Conservation (phyloP, 1,284 basidiomycete genomes). For the Cryptococcus deneoformans region DNA sequence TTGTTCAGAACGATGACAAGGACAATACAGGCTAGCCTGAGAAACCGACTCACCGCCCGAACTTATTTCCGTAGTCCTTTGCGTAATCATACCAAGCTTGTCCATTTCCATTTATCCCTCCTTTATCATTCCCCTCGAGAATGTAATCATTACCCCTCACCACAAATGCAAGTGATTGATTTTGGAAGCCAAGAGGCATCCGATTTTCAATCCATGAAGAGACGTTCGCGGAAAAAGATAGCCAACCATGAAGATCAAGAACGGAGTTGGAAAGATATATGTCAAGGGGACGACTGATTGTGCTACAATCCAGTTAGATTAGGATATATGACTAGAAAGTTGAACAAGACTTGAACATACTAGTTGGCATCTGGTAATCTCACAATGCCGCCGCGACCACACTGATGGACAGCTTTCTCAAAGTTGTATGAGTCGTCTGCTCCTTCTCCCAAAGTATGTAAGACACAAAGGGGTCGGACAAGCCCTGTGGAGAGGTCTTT, state of each 20-base stretch:
- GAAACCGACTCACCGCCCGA: slow-evolving; percentile 54
- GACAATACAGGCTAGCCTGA: not conserved
- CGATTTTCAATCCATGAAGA: slow-evolving; percentile 62
- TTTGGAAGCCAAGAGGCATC: slow-evolving; percentile 57
- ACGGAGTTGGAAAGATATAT: slow-evolving; percentile 53
- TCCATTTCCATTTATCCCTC: slow-evolving; percentile 65
- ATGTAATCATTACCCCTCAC: slow-evolving; percentile 60
- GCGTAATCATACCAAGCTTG: slow-evolving; percentile 57
- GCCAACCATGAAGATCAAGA: slow-evolving; percentile 58
- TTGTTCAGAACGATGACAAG: not conserved
- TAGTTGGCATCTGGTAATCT: slow-evolving; percentile 29
- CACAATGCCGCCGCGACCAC: slow-evolving; percentile 57
- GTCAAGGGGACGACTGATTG: slow-evolving; percentile 10
- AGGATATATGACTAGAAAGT: not conserved
- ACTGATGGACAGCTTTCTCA: slow-evolving; percentile 55
- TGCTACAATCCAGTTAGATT: slow-evolving; percentile 7
- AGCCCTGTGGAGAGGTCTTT: slow-evolving; percentile 11
- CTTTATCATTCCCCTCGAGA: slow-evolving; percentile 59
- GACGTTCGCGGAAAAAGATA: slow-evolving; percentile 61
- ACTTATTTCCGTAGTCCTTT: slow-evolving; percentile 50
- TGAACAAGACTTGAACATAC: slow-evolving; percentile 13
- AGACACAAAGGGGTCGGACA: slow-evolving; percentile 39
- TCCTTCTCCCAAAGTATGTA: slow-evolving; percentile 51
- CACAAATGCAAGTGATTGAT: slow-evolving; percentile 65
- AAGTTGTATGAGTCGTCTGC: slow-evolving; percentile 54